Evolutionary conservation across 2,329 filamentous ascomycete genomes (phyloP), one percentile per base, ranked within the genome.

Genomic region (Ampelomyces quisqualis): DNA sequence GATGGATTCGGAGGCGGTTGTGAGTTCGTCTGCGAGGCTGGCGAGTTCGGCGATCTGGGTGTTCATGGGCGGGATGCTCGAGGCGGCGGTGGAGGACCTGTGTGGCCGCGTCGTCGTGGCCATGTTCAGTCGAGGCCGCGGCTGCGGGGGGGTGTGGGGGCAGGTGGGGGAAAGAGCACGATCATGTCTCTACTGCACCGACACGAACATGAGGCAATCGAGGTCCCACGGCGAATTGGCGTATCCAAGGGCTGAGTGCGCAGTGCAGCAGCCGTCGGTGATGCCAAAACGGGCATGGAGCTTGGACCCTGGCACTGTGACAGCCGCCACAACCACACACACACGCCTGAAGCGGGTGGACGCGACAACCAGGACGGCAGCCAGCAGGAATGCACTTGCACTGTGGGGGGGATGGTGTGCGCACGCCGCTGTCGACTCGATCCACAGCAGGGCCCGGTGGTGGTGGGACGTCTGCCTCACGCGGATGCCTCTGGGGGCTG

Each of bases 31-130:
- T 34, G 63, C 57, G 29, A 70, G 65, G 40, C 54, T 60, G 18
- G 62, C 65, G 39, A 70, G 59, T 52, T 70, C 67, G 28, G 57
- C 60, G 38, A 65, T 65, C 53, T 68, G 77, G 68, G 84, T 82
- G 50, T 81, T 79, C 38, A 72, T 77, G 37, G 76, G 67, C 47
- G 75, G 72, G 34, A 77, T 49, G 49, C 61, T 52, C 40, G 65
- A 68, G 47, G 65, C 64, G 34, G 66, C 64, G 39, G 65, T 67
- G 34, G 66, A 68, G 39, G 66, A 67, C 44, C 65, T 52, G 49
- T 68, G 65, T 27, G 58, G 66, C 53, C 63, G 64, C 21, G 60
- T 47, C 10, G 58, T 57, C 36, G n/a, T n/a, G n/a, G 60, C 57
- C 65, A 68, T 69, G 39, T 55, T 67, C 55, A 62, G 30, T 46